These are phyloP conservation scores for Mariannaea sp. DNA, from an alignment of 2,329 filamentous ascomycete genomes.

Conservation along the genomic window DNA sequence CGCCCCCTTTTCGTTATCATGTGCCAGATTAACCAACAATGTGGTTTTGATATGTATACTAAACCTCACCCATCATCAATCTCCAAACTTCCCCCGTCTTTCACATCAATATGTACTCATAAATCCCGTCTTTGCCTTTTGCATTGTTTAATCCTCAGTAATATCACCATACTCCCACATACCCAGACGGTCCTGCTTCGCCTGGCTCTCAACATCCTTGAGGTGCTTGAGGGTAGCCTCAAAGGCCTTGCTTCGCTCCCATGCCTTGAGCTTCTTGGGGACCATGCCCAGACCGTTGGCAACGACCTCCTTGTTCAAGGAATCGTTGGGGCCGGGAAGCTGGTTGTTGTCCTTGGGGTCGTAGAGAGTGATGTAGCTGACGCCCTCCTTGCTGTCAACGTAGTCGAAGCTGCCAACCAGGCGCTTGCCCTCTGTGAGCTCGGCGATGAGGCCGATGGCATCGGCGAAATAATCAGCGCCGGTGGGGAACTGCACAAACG, in stretches of 20 bases:
- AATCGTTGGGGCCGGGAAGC: conserved; percentile 67
- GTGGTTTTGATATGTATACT: conserved; percentile 15
- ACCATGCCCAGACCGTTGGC: conserved; percentile 88
- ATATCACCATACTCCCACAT: conserved; percentile 99
- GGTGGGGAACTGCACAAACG: conserved; percentile 86
- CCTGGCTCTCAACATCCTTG: conserved; percentile 73
- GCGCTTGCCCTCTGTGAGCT: conserved; percentile 74
- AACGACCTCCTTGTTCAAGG: conserved; percentile 87
- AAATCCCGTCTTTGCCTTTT: neutral
- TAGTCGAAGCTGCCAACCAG: conserved; percentile 92
- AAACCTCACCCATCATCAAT: conserved; percentile 20
- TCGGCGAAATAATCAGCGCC: conserved; percentile 83
- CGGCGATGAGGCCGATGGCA: conserved; percentile 73
- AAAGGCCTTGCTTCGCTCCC: conserved; percentile 77
- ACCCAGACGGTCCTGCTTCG: conserved; percentile 79
- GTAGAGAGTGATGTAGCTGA: conserved; percentile 85
- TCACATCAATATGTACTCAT: conserved; percentile 15
- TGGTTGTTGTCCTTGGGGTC: conserved; percentile 68
- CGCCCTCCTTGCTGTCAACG: conserved; percentile 76
- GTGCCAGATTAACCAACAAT: conserved; percentile 19
- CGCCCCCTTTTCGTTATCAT: conserved; percentile 14
- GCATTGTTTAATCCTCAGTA: conserved; percentile 74
- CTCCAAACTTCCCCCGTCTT: too few species aligned
- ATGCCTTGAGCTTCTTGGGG: conserved; percentile 85
- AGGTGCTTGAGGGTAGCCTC: conserved; percentile 73